A percentile compares a stretch with the other conserved stretches of the same genome.
Evolutionary conservation across 352 stramenopile genomes (phyloP).

Genomic region (Globisporangium barbulae): DNA sequence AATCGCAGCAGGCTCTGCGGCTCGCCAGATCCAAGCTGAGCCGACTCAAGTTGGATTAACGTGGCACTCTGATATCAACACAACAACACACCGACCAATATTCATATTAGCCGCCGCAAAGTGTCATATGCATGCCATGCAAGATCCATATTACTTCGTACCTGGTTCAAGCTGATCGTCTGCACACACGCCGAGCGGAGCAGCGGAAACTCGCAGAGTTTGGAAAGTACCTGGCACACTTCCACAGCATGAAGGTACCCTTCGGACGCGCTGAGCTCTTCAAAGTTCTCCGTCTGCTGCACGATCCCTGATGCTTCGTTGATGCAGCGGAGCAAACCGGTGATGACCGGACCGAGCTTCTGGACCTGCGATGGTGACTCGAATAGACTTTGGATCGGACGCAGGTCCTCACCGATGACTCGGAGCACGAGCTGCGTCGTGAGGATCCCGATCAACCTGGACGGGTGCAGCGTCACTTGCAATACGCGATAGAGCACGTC

Average conservation of each 20-base stretch:
- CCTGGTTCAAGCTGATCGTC: conserved; percentile 73
- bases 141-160: conserved; percentile 17
- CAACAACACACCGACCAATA: not conserved
- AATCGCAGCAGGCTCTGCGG: conserved; percentile 47
- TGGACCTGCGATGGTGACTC: conserved; percentile 32
- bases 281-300: conserved; percentile 37
- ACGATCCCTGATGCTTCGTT: conserved; percentile 40
- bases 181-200: conserved; percentile 51
- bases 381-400: conserved; percentile 43
- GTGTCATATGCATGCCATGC: no score
- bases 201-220: conserved; percentile 43
- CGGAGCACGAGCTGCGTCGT: conserved; percentile 55
- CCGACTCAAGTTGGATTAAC: conserved; percentile 65
- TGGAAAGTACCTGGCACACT: conserved; percentile 57
- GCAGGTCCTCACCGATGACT: conserved; percentile 57
- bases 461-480: conserved; percentile 66
- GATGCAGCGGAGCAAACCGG: conserved; percentile 56
- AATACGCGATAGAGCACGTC: conserved; percentile 67
- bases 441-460: conserved; percentile 51
- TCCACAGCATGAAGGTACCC: conserved; percentile 67
- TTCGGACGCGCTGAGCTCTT: conserved; percentile 46
- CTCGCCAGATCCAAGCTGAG: conserved; percentile 46
- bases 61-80: conserved; percentile 41
- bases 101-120: not conserved
- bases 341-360: conserved; percentile 43